These are phyloP conservation scores for Zhuliangozyma blackwelliae DNA, from an alignment of 1,139 yeast genomes.

Conservation along the genomic window DNA sequence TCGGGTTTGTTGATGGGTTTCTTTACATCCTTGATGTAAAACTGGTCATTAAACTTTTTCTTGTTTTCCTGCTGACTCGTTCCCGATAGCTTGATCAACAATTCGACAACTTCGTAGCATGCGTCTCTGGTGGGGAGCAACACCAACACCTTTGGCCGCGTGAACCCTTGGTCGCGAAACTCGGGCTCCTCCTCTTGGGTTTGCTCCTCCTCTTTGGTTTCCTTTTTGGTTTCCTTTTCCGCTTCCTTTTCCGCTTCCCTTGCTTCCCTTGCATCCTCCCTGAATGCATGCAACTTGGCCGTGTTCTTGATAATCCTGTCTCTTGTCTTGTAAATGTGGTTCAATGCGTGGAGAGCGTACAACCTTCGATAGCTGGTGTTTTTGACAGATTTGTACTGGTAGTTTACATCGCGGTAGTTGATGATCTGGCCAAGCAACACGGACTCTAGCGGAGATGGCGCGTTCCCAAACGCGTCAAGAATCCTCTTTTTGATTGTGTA, in stretches of 20 bases:
- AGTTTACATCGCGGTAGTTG: constrained; percentile 67
- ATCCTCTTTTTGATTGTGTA: constrained; percentile 30
- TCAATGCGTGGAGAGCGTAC: constrained; percentile 68
- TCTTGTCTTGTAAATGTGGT: constrained; percentile 83
- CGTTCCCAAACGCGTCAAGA: constrained; percentile 19
- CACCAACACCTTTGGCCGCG: constrained; percentile 84
- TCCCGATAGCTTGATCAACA: constrained; percentile 60
- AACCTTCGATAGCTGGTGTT: constrained; percentile 56
- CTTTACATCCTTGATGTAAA: constrained; percentile 48
- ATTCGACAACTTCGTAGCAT: constrained; percentile 66
- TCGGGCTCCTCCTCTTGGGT: constrained; percentile 56
- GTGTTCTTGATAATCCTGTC: constrained; percentile 77
- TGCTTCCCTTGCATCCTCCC: too few species aligned
- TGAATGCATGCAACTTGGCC: constrained; percentile 45
- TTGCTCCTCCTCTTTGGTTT: constrained; percentile 7
- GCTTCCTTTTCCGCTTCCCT: constrained; percentile 45
- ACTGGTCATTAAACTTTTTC: constrained; percentile 69
- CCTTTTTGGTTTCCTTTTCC: constrained; percentile 8
- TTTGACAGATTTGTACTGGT: constrained; percentile 44
- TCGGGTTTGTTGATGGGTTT: constrained; percentile 66
- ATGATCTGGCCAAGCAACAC: constrained; percentile 55
- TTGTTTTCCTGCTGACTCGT: constrained; percentile 75
- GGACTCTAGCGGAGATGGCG: constrained; percentile 15
- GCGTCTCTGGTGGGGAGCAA: constrained; percentile 81
- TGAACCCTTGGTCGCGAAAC: constrained; percentile 88